Evolutionary conservation across 139 green algal species (phyloP).

Genomic region (Diplosphaera chodatii): DNA sequence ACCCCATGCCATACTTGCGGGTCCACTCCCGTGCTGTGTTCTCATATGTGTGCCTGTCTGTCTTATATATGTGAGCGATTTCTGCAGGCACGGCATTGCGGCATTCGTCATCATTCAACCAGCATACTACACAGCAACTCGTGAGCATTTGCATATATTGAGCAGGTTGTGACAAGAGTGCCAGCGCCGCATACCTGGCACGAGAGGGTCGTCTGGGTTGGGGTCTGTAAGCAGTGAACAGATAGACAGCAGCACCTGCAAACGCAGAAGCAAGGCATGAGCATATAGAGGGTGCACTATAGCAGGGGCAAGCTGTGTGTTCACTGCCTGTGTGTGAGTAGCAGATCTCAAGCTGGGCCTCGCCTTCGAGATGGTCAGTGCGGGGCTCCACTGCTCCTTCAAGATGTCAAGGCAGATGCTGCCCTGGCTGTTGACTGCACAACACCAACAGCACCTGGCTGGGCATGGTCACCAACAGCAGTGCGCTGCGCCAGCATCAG

Average conservation of each 20-base stretch:
- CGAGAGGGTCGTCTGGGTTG: constrained; percentile 96
- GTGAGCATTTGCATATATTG: no score
- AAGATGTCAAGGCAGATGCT: constrained; percentile 97
- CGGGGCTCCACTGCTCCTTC: constrained; percentile 98
- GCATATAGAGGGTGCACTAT: background rate
- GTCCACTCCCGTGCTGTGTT: constrained; percentile 93
- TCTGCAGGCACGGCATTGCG: no score
- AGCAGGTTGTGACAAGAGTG: no score
- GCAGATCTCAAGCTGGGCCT: no score
- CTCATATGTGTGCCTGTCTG: constrained; percentile 80
- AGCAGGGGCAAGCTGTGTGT: no score
- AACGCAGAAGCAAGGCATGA: no score
- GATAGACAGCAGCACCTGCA: constrained; percentile 92
- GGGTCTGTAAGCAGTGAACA: constrained; percentile 96
- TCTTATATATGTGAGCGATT: constrained; percentile 98
- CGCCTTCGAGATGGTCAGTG: constrained; percentile 95
- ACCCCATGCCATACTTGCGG: constrained; percentile 90
- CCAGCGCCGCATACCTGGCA: constrained; percentile 53
- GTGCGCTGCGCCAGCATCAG: no score
- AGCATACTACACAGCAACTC: background rate
- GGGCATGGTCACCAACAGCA: no score
- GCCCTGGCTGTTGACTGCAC: constrained; percentile 85
- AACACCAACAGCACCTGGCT: no score
- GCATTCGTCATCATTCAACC: no score
- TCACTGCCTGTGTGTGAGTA: no score